Evolutionary conservation across 2,329 filamentous ascomycete genomes (phyloP), one percentile per base, ranked within the genome.

Genomic region (Parasarocladium wereldwijsianum): DNA sequence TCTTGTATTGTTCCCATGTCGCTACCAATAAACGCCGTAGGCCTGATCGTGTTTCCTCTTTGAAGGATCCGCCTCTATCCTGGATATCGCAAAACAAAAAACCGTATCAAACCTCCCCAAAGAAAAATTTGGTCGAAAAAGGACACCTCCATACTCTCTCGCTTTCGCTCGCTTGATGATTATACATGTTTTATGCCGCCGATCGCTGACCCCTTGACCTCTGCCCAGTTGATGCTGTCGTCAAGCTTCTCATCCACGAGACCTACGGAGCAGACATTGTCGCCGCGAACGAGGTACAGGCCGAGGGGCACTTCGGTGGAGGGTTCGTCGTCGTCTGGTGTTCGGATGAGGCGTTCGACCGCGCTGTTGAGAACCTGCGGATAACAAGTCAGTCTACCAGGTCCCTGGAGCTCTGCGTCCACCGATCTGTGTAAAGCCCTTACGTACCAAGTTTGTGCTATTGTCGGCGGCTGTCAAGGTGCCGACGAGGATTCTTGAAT

Each of bases 211-310:
- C 87, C 87, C 49, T 80, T 78, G 22, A 98, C 90, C 52, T 92
- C 76, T 13, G 68, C 66, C 90, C 90, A 98, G 57, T 94, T 77
- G 48, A 98, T 96, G 43, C 78, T 85, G 22, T 66, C 69, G 56
- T 98, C 90, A 35, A 96, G 61, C 42, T 80, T 69, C 54, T 93
- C 86, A 51, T 98, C 85, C 18, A 98, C 76, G 34, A 92, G 62
- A 3, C 90, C 90, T 34, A 90, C 81, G 11, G 92, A 66, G 37
- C 85, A 86, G 27, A 98, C 87, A 47, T 92, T 94, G 51, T 98
- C 90, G 31, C 90, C 90, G 36, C 90, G 71, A 34, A 98, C 81
- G 34, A 98, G 67, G 51, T 94, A 96, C 5, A 96, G 58, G 2
- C 90, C 90, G 37, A 94, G 72, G 4, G 79, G 74, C 12, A 90